Evolutionary conservation across 73 alveolate species (phyloP).

Genomic region (Tetrahymena borealis): DNA sequence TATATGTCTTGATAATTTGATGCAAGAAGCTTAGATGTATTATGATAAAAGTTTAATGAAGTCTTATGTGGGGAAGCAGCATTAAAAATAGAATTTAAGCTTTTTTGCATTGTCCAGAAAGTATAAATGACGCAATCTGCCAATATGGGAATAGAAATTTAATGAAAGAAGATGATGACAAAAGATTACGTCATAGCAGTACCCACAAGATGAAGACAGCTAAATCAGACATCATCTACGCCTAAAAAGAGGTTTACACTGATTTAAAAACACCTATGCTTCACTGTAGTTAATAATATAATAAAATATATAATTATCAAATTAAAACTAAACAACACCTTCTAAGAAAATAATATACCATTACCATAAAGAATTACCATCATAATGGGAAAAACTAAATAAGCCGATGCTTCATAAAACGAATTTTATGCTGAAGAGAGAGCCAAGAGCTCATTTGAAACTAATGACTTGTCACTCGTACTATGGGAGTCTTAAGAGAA

Average conservation of each 20-base stretch:
- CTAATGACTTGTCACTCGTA: background rate
- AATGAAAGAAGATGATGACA: background rate
- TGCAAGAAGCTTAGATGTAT: too few species aligned
- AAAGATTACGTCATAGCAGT: background rate
- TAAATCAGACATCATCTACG: background rate
- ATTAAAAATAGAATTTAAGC: background rate
- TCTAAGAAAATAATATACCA: background rate
- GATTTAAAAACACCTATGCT: background rate
- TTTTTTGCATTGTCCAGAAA: background rate
- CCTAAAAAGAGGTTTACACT: background rate
- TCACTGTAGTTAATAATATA: background rate
- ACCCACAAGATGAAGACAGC: background rate
- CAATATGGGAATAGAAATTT: background rate
- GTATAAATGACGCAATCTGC: background rate
- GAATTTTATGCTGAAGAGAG: background rate
- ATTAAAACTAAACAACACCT: background rate
- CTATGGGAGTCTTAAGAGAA: background rate
- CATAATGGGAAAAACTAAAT: background rate
- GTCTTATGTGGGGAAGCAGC: background rate
- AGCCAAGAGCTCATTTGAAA: background rate
- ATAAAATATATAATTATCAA: background rate
- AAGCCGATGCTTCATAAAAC: background rate
- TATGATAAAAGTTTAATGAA: too few species aligned
- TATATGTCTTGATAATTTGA: too few species aligned
- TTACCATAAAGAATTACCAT: background rate